Evolutionary conservation across 768 basidiomycete genomes (phyloP).

Genomic region (Asterophora lycoperdoides): DNA sequence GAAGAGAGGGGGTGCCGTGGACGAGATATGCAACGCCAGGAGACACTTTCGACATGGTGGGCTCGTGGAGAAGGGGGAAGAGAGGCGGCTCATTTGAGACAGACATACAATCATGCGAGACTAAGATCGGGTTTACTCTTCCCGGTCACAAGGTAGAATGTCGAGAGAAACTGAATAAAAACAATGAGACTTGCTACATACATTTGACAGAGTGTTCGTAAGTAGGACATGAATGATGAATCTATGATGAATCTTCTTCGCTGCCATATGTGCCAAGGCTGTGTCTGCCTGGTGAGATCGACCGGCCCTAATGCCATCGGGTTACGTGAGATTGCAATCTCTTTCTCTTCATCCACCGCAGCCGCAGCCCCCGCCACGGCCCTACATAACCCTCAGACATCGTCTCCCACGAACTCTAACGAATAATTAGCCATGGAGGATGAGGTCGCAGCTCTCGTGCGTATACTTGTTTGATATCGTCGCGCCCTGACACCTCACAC

Average conservation of each 20-base stretch:
- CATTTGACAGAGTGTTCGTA: no score
- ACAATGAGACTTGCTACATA: no score
- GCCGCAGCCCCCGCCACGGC: conserved; percentile 22
- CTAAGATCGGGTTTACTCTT: background rate
- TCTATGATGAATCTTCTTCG: no score
- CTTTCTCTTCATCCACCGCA: conserved; percentile 23
- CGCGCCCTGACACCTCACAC: conserved; percentile 2
- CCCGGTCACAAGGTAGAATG: background rate
- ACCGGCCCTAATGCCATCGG: conserved; percentile 34
- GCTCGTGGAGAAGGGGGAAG: background rate
- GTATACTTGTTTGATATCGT: conserved; percentile 31
- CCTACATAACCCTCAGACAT: conserved; percentile 9
- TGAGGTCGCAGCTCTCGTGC: conserved; percentile 45
- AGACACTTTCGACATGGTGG: conserved; percentile 12
- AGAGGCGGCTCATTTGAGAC: background rate
- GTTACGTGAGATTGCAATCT: conserved; percentile 16
- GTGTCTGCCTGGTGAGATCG: background rate
- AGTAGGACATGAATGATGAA: no score
- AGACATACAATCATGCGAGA: conserved; percentile 12
- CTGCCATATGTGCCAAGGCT: no score
- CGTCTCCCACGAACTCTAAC: conserved; percentile 20
- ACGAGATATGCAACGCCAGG: conserved; percentile 18
- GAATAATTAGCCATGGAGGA: conserved; percentile 43
- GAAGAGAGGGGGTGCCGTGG: conserved; percentile 11
- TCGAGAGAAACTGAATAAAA: background rate